Conservation (phyloP, 2,329 filamentous ascomycete genomes). For the Fusarium sp. region DNA sequence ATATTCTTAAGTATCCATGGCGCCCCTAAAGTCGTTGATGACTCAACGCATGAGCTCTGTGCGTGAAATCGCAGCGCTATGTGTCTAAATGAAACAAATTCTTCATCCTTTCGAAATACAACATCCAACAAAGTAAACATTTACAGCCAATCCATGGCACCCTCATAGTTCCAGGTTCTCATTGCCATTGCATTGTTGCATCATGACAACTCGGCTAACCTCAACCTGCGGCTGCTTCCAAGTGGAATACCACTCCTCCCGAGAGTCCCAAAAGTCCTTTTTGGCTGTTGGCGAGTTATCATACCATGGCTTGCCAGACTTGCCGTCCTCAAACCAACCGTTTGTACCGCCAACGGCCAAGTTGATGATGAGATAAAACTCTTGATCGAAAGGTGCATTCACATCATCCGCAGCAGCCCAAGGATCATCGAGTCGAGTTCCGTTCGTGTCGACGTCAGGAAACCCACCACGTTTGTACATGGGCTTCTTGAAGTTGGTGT, state of each 20-base stretch:
- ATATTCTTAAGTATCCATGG: no score
- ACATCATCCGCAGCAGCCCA: conserved; percentile 69
- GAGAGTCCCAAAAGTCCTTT: conserved; percentile 79
- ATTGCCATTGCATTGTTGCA: conserved; percentile 72
- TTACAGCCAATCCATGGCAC: neutral
- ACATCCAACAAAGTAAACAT: no score
- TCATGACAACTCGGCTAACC: conserved; percentile 74
- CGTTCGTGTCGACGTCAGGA: conserved; percentile 69
- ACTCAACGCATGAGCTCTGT: no score
- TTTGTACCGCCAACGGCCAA: conserved; percentile 81
- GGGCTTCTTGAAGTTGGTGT: conserved; percentile 74
- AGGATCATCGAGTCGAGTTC: conserved; percentile 68
- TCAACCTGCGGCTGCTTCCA: conserved; percentile 76
- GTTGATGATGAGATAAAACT: conserved; percentile 80
- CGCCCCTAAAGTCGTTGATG: no score
- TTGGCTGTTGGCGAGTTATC: conserved; percentile 72
- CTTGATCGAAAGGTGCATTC: conserved; percentile 77
- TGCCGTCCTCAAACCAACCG: conserved; percentile 82
- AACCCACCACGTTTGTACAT: conserved; percentile 77
- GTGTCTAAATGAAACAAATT: no score
- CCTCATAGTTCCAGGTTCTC: conserved; percentile 56
- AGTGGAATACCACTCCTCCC: conserved; percentile 72
- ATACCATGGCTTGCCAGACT: conserved; percentile 80
- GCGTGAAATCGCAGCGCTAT: no score
- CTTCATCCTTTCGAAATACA: no score